Percentiles rank a stretch among this genome's conserved stretches.
These are phyloP conservation scores for Aspergillus sp. DNA, from an alignment of 2,329 filamentous ascomycete species.

Conservation along the genomic window DNA sequence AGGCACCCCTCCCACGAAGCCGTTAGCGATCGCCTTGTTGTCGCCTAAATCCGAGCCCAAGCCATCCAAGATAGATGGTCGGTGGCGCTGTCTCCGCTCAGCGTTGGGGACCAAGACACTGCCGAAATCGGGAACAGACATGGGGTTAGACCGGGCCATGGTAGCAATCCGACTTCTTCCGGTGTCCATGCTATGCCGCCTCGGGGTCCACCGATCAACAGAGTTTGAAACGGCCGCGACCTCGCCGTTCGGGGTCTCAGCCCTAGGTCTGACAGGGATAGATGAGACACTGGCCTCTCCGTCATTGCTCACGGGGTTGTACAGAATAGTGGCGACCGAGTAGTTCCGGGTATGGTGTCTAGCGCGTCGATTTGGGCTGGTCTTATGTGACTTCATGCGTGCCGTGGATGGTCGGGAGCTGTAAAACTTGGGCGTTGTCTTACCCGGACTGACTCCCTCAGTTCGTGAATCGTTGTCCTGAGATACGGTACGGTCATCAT, in stretches of 20 bases:
- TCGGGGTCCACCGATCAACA: constrained; percentile 44
- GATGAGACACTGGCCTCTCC: constrained; percentile 33
- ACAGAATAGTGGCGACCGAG: constrained; percentile 82
- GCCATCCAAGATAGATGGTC: constrained; percentile 69
- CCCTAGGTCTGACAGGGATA: constrained; percentile 20
- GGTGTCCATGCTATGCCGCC: constrained; percentile 33
- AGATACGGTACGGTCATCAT: constrained; percentile 17
- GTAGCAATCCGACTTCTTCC: constrained; percentile 58
- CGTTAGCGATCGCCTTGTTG: constrained; percentile 59
- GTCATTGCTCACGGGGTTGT: constrained; percentile 63
- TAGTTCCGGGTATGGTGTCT: constrained; percentile 66
- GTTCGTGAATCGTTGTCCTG: constrained; percentile 14
- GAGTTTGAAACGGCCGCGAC: constrained; percentile 39
- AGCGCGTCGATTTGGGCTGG: constrained; percentile 36
- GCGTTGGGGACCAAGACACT: constrained; percentile 52
- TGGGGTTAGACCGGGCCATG: constrained; percentile 52
- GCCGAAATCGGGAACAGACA: constrained; percentile 57
- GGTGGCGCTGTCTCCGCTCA: constrained; percentile 38
- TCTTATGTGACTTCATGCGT: constrained; percentile 39
- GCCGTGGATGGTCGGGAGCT: constrained; percentile 43
- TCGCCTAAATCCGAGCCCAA: constrained; percentile 72
- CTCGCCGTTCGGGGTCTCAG: constrained; percentile 33
- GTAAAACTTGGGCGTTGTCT: constrained; percentile 34
- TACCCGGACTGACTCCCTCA: constrained; percentile 19
- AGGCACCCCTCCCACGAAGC: constrained; percentile 63